A percentile compares a stretch with the other conserved stretches of the same genome.
These are phyloP conservation scores for Diaporthe australafricana DNA, from an alignment of 2,329 filamentous ascomycete genomes.

Conservation along the genomic window DNA sequence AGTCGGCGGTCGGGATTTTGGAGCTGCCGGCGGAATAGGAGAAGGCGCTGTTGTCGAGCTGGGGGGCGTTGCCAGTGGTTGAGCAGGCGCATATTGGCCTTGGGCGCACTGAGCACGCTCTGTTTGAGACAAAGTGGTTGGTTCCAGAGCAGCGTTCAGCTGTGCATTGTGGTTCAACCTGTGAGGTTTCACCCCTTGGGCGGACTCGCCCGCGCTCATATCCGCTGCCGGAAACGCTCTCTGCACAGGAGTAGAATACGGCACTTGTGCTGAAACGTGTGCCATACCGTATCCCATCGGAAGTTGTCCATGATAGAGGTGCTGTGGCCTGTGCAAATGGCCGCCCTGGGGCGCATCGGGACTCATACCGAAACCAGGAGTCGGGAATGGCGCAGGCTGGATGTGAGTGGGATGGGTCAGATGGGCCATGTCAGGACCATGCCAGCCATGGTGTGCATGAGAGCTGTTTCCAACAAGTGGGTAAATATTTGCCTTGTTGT, in stretches of 20 bases:
- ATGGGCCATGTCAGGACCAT: slow-evolving; percentile 27
- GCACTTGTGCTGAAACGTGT: slow-evolving; percentile 12
- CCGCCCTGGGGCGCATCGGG: slow-evolving; percentile 4
- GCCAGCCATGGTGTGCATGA: slow-evolving; percentile 35
- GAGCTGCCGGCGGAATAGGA: background rate
- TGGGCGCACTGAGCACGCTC: slow-evolving; percentile 8
- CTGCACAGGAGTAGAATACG: slow-evolving; percentile 15
- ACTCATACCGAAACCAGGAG: slow-evolving; percentile 9
- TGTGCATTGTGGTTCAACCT: background rate
- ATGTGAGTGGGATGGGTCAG: slow-evolving; percentile 12
- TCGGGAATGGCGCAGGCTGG: slow-evolving; percentile 2
- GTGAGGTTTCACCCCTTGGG: background rate
- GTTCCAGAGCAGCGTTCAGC: background rate
- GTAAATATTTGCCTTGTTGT: slow-evolving; percentile 42
- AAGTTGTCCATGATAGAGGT: slow-evolving; percentile 22
- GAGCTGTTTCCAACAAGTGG: slow-evolving; percentile 38
- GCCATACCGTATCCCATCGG: slow-evolving; percentile 31
- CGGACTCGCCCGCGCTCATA: slow-evolving; percentile 7
- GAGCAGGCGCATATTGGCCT: background rate
- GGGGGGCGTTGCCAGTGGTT: background rate
- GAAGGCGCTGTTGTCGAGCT: background rate
- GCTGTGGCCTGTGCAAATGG: slow-evolving; percentile 26
- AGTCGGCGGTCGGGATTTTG: background rate
- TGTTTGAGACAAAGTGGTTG: background rate
- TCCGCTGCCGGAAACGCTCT: slow-evolving; percentile 9